Evolutionary conservation across 1,139 yeast genomes (phyloP).

Genomic region (Saccharomyces hybrid): DNA sequence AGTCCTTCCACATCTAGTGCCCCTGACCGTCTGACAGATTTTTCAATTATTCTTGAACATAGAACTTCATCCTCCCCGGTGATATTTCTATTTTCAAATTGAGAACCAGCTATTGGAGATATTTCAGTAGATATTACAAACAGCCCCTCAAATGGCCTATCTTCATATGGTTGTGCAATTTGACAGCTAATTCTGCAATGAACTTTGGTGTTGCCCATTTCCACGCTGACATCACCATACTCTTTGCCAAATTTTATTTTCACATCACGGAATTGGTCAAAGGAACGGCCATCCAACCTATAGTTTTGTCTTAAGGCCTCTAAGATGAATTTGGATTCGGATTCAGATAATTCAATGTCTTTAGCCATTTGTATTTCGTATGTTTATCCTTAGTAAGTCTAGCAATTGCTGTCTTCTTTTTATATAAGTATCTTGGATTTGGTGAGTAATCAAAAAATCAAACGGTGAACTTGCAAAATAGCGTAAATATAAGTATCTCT

Average conservation of each 20-base stretch:
- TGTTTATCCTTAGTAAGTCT: neutral
- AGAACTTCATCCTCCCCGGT: conserved; percentile 72
- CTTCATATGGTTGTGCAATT: conserved; percentile 78
- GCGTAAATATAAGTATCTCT: neutral
- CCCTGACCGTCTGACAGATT: conserved; percentile 81
- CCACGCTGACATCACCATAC: conserved; percentile 74
- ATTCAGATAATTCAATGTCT: conserved; percentile 53
- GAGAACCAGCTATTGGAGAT: conserved; percentile 81
- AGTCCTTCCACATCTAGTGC: conserved; percentile 85
- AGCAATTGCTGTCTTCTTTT: neutral
- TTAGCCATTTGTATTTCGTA: conserved; percentile 40
- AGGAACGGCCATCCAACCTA: conserved; percentile 61
- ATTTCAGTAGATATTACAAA: conserved; percentile 80
- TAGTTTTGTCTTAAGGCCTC: conserved; percentile 55
- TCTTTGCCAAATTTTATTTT: conserved; percentile 57
- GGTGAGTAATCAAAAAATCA: neutral
- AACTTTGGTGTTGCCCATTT: conserved; percentile 66
- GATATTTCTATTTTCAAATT: conserved; percentile 61
- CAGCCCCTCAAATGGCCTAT: conserved; percentile 89
- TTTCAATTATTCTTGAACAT: conserved; percentile 76
- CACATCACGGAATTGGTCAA: conserved; percentile 58
- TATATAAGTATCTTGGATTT: neutral
- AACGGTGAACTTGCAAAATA: neutral
- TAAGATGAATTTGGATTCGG: conserved; percentile 55
- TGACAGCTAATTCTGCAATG: conserved; percentile 75